Evolutionary conservation across 1,139 yeast species (phyloP).

Genomic region (Saccharomyces uvarum): DNA sequence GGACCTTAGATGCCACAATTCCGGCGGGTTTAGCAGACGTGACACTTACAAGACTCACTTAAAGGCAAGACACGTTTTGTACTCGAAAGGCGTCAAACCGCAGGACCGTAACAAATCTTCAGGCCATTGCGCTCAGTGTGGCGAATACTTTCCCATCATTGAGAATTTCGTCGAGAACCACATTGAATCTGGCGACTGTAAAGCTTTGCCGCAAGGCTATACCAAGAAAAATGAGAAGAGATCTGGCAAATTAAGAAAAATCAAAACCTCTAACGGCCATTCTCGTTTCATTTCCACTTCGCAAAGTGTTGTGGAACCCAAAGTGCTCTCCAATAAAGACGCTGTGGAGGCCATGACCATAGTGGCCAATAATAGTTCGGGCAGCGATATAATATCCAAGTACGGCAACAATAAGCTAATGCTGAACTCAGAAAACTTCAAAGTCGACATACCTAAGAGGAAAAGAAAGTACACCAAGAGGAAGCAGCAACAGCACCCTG

Average conservation of each 20-base stretch:
- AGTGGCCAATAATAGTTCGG: conserved; percentile 25
- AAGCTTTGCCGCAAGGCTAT: conserved; percentile 50
- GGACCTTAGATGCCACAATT: conserved; percentile 71
- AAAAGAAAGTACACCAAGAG: conserved; percentile 3
- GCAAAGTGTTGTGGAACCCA: conserved; percentile 30
- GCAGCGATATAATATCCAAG: conserved; percentile 19
- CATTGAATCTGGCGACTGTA: conserved; percentile 78
- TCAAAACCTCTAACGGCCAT: conserved; percentile 30
- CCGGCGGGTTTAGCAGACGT: conserved; percentile 90
- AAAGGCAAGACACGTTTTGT: conserved; percentile 82
- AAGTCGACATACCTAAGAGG: conserved; percentile 7
- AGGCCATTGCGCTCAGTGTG: conserved; percentile 83
- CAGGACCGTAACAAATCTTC: conserved; percentile 57
- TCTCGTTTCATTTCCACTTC: conserved; percentile 32
- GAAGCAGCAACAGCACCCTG: background rate
- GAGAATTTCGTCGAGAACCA: conserved; percentile 89
- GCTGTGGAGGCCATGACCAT: conserved; percentile 32
- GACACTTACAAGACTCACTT: conserved; percentile 94
- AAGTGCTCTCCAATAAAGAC: conserved; percentile 27
- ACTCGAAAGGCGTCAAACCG: conserved; percentile 78
- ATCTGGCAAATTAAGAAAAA: conserved; percentile 12
- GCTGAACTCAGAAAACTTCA: conserved; percentile 25
- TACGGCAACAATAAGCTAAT: conserved; percentile 24
- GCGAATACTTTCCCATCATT: conserved; percentile 61
- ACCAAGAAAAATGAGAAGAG: conserved; percentile 3